Evolutionary conservation across 106 monocot genomes (phyloP), one percentile per base, ranked within the genome.

Genomic region (Xerophyta viscosa): DNA sequence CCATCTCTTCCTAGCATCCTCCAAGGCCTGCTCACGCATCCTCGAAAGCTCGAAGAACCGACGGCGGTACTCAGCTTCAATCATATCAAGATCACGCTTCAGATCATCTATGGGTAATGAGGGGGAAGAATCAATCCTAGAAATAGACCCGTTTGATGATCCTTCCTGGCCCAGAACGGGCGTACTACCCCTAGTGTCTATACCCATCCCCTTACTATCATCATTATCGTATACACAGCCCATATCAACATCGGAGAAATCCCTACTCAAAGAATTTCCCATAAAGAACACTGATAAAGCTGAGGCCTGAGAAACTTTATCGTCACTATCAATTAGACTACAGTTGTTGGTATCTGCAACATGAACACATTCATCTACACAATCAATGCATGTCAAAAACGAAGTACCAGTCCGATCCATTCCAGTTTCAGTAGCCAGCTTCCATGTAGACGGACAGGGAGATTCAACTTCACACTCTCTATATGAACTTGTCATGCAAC

Each of bases 1-100:
- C 78, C 78, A 86, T 50, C 60, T 77, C 52, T 61, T 81, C 56
- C 45, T 73, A 27, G 67, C 73, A 36, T 45, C 58, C 29, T 81
- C 77, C 64, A 80, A 29, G 0, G 72, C 73, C 24, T 80, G 69
- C 37, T 86, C 73, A 12, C 76, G 62, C 81, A 63, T 70, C 54
- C 56, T 77, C 12, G 66, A 54, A 24, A 86, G 41, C 24, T 86
- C 77, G 20, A 45, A 28, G 28, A 80, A 70, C 59, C 61, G 66
- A 8, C 29, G 50, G 20, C 64, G 43, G 27, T 77, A 86, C 28
- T 73, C 76, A 55, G 63, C 48, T 60, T 81, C 72, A 53, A 86
- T 86, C 45, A 48, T 39, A 20, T 73, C 73, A 64, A 80, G 45
- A 55, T 81, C 86, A 14, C 24, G 27, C 46, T 62, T 73, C 33